A percentile compares a stretch with the other conserved stretches of the same genome.
Conservation (phyloP, 495 filamentous ascomycete genomes). For the Penicillium robsamsonii region DNA sequence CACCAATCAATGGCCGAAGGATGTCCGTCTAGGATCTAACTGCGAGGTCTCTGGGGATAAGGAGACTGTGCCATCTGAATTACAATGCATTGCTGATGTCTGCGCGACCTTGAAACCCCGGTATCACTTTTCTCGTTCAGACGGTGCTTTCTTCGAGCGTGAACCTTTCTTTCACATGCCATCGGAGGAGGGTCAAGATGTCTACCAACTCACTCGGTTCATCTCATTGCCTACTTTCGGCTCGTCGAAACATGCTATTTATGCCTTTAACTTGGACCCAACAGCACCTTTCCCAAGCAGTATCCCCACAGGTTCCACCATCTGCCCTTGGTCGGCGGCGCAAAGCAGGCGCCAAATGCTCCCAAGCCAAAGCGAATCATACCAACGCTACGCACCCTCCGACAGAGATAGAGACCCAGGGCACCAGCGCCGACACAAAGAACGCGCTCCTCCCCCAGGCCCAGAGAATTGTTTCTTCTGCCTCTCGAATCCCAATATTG, state of each 20-base stretch:
- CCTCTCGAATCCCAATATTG: conserved; percentile 75
- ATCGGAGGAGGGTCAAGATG: conserved; percentile 49
- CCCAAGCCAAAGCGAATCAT: conserved; percentile 50
- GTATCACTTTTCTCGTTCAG: conserved; percentile 80
- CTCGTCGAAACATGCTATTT: conserved; percentile 78
- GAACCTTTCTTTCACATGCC: conserved; percentile 85
- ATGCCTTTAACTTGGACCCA: conserved; percentile 80
- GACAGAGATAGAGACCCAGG: conserved; percentile 27
- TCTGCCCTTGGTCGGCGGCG: conserved; percentile 60
- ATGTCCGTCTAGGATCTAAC: conserved; percentile 61
- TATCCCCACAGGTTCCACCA: conserved; percentile 66
- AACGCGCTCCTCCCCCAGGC: conserved; percentile 59
- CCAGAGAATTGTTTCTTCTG: conserved; percentile 93
- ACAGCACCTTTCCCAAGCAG: conserved; percentile 52
- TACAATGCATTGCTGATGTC: conserved; percentile 67
- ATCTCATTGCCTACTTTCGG: conserved; percentile 77
- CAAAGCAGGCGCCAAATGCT: conserved; percentile 60
- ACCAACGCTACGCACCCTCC: conserved; percentile 56
- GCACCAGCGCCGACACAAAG: conserved; percentile 46
- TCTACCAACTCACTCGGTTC: conserved; percentile 72
- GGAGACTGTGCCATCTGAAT: conserved; percentile 39
- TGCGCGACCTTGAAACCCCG: conserved; percentile 73
- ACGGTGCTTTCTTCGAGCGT: conserved; percentile 74
- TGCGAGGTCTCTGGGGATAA: conserved; percentile 46
- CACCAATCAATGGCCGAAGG: conserved; percentile 79